Conservation (phyloP, 306 rosid genomes). For the Rosa multiflora region DNA sequence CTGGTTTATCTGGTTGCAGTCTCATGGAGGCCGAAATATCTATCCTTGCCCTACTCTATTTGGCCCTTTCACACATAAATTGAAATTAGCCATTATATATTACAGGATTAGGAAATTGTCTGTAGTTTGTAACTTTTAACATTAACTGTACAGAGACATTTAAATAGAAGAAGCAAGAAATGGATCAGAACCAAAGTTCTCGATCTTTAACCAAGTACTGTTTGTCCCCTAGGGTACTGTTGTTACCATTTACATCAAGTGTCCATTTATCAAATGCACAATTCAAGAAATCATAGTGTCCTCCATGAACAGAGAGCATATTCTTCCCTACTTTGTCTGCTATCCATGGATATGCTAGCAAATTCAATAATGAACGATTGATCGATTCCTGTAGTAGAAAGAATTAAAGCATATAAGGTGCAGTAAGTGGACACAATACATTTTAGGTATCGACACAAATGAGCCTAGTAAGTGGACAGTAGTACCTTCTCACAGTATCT, state of each 20-base stretch:
- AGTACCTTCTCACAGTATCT: constrained; percentile 82
- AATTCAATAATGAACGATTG: constrained; percentile 65
- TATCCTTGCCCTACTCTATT: not conserved
- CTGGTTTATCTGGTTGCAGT: not conserved
- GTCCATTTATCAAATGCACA: constrained; percentile 94
- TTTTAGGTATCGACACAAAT: not conserved
- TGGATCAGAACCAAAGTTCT: constrained; percentile 53
- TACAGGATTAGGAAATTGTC: not conserved
- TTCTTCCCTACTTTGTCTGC: constrained; percentile 58
- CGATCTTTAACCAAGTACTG: constrained; percentile 44
- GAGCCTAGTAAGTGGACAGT: not conserved
- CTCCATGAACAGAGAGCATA: constrained; percentile 67
- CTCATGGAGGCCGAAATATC: no score
- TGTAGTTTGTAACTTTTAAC: not conserved
- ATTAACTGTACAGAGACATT: not conserved
- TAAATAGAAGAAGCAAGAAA: not conserved
- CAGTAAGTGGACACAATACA: no score
- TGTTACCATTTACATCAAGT: constrained; percentile 48
- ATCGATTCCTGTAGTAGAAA: constrained; percentile 66
- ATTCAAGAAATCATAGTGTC: constrained; percentile 66
- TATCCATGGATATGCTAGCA: constrained; percentile 85
- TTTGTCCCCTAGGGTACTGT: constrained; percentile 8
- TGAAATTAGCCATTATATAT: not conserved
- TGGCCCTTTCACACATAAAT: not conserved
- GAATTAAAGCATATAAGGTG: not conserved